Evolutionary conservation across 73 alveolate species (phyloP).

Genomic region (Paraurostyla sp.): DNA sequence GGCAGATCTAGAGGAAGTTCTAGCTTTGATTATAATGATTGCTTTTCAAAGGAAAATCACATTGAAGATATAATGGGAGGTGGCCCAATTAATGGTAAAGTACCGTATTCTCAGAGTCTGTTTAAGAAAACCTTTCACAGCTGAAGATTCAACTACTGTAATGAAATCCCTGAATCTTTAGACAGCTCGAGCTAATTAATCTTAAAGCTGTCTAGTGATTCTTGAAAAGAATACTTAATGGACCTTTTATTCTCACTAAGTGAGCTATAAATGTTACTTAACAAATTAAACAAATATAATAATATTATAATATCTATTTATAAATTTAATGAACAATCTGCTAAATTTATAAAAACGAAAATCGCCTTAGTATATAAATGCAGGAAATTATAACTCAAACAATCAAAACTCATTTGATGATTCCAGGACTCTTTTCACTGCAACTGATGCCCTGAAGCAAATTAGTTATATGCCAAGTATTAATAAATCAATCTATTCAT

Average conservation of each 20-base stretch:
- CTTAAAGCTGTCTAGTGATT: neutral
- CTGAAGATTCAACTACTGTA: neutral
- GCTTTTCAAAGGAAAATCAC: neutral
- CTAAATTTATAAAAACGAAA: too few relatives aligned
- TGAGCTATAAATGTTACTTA: constrained; percentile 48
- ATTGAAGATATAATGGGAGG: neutral
- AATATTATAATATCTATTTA: too few relatives aligned
- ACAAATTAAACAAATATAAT: neutral
- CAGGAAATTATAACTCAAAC: too few relatives aligned
- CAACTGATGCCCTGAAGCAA: too few relatives aligned
- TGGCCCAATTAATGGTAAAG: neutral
- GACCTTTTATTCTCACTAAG: neutral
- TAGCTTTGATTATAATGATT: constrained; percentile 17
- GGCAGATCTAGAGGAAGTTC: constrained; percentile 19
- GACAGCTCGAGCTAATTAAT: neutral
- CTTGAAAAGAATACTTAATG: neutral
- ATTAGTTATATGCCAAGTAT: too few relatives aligned
- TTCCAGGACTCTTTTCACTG: too few relatives aligned
- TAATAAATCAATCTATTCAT: too few relatives aligned
- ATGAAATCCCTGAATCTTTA: neutral
- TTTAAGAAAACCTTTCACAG: too few relatives aligned
- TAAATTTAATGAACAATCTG: too few relatives aligned
- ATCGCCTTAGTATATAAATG: too few relatives aligned
- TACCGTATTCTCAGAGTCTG: neutral
- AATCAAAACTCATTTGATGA: too few relatives aligned